Conservation (phyloP, 2,329 filamentous ascomycete genomes). For the Colletotrichum aenigma region DNA sequence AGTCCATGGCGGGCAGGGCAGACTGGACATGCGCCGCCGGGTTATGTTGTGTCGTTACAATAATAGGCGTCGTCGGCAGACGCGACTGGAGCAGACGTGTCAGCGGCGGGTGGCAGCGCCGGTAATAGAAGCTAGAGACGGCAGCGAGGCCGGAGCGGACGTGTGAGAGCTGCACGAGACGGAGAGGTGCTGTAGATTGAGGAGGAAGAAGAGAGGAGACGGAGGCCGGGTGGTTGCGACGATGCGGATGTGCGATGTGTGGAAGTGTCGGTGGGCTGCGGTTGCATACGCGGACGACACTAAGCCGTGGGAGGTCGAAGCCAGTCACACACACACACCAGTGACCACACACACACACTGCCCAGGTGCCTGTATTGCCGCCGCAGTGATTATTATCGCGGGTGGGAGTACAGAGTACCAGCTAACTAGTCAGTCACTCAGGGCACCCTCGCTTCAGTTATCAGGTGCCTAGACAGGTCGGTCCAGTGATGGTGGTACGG, state of each 20-base stretch:
- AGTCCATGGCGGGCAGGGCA: slow-evolving; percentile 16
- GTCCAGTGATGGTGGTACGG: neutral
- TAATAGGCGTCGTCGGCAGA: neutral
- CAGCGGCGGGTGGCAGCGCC: neutral
- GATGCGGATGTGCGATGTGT: neutral
- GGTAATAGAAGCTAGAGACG: neutral
- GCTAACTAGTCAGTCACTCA: neutral
- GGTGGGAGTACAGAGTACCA: neutral
- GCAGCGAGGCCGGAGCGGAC: neutral
- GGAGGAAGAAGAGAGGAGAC: neutral
- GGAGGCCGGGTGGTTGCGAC: slow-evolving; percentile 24
- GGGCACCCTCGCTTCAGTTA: neutral
- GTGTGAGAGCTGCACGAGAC: neutral
- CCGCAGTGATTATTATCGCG: neutral
- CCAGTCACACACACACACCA: neutral
- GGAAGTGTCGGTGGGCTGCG: neutral
- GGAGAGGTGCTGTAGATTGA: neutral
- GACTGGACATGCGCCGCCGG: neutral
- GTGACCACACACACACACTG: neutral
- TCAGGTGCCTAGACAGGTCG: neutral
- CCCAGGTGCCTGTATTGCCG: neutral
- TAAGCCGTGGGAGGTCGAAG: neutral
- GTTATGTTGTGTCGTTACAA: neutral
- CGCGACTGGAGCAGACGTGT: neutral
- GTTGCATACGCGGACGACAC: slow-evolving; percentile 7